Evolutionary conservation across 2,329 filamentous ascomycete genomes (phyloP), one percentile per base, ranked within the genome.

Genomic region (Fusarium sp.): DNA sequence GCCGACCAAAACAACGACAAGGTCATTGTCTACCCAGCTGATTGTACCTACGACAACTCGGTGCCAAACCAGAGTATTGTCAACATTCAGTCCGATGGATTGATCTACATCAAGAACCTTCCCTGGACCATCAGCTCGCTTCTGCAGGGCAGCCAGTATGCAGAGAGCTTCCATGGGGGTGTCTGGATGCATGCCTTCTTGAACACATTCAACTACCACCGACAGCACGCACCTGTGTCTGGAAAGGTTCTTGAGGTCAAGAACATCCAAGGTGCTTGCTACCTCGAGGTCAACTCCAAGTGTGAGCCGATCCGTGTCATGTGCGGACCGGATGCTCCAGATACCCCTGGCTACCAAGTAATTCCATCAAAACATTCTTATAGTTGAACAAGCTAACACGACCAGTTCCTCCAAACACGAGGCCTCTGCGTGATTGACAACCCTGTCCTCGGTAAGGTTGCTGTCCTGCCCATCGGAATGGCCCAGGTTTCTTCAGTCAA

Each of bases 401-500:
- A 13, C 22, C 4, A 86, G 69, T 86, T 83, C 65, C 71, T 80
- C 7, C 84, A 85, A 70, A 81, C 81, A 4, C 76, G 84, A 4
- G 84, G 84, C 2, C 65, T 83, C 24, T 71, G 85, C 2, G 64
- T 86, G n/a, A 82, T 86, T 14, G 80, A 86, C 0, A 83, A 80
- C 6, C 69, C 79, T 0, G 67, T 74, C 14, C 59, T 82, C 14
- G 83, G 84, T 3, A 71, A 81, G 20, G 84, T 86, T 6, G 85
- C 83, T 2, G 78, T 86, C 20, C 62, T 86, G 29, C 84, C 84
- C 1, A 83, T 86, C 62, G 84, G 84, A 10, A 86, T 86, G 84
- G 84, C 83, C 6, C 81, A 83, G 33, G 82, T 86, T 1, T 85
- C 84, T 2, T 85, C 83, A 4, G 82, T 86, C 4, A 77, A 79